phyloP scores from a whole-genome alignment of 1,284 basidiomycete genomes.

The Melampsora larici-populina region DNA sequence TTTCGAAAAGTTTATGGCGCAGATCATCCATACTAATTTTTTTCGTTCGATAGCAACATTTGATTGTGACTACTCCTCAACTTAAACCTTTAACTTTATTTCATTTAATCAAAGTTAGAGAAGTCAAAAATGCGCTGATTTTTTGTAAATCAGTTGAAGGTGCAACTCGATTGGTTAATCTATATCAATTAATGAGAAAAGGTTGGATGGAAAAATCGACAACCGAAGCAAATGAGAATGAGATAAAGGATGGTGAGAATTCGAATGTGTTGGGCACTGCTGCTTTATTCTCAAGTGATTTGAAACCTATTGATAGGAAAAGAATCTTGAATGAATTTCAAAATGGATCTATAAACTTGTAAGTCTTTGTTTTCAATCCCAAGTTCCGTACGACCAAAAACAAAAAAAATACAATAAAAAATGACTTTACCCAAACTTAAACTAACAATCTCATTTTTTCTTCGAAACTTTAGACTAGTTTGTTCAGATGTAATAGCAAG shows the following conservation, averaged over 20 bases:
- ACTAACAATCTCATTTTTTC: too few relatives aligned
- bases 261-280: conserved; percentile 56
- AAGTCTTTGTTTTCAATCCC: conserved; percentile 49
- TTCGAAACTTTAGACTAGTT: conserved; percentile 64
- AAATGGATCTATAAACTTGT: conserved; percentile 77
- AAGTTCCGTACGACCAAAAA: too few relatives aligned
- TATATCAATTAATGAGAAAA: conserved; percentile 78
- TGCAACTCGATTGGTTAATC: conserved; percentile 72
- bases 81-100: conserved; percentile 87
- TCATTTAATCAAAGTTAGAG: conserved; percentile 68
- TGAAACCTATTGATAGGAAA: conserved; percentile 70
- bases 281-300: conserved; percentile 81
- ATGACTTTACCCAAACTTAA: too few relatives aligned
- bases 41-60: too few relatives aligned
- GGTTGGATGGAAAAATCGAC: conserved; percentile 47
- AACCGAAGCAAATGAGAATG: conserved; percentile 43
- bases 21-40: too few relatives aligned
- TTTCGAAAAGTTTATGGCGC: too few relatives aligned
- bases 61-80: conserved; percentile 73
- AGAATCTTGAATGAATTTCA: conserved; percentile 75
- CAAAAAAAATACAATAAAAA: not conserved
- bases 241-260: conserved; percentile 41
- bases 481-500: conserved; percentile 94
- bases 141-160: conserved; percentile 97
- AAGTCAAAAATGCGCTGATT: conserved; percentile 71